Evolutionary conservation across 805 yeast species (phyloP).

Genomic region (Barnettozyma populi): DNA sequence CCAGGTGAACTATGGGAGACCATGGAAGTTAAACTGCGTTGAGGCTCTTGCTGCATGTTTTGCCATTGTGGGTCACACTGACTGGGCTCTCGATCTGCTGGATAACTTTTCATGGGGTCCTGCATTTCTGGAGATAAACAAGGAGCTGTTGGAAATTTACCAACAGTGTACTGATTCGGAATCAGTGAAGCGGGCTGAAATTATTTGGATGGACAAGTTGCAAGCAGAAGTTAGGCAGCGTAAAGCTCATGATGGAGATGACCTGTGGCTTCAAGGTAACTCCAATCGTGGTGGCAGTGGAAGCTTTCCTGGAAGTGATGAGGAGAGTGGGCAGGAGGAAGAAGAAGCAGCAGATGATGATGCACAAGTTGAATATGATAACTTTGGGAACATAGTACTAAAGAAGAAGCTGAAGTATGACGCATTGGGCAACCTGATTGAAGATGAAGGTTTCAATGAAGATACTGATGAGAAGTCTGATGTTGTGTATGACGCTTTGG

Average conservation of each 20-base stretch:
- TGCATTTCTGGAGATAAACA: constrained; percentile 77
- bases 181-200: constrained; percentile 67
- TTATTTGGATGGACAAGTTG: constrained; percentile 61
- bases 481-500: background rate
- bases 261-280: constrained; percentile 76
- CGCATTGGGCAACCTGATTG: constrained; percentile 22
- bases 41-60: constrained; percentile 97
- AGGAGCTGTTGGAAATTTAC: constrained; percentile 69
- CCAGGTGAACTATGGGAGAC: constrained; percentile 94
- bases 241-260: constrained; percentile 49
- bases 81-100: constrained; percentile 79
- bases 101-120: constrained; percentile 90
- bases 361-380: constrained; percentile 19
- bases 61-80: constrained; percentile 85
- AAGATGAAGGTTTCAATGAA: constrained; percentile 6
- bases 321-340: constrained; percentile 19
- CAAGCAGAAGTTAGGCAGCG: constrained; percentile 64
- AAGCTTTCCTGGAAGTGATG: constrained; percentile 13
- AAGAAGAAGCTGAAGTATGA: constrained; percentile 5
- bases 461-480: constrained; percentile 10
- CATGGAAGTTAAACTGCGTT: constrained; percentile 94
- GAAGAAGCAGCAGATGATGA: too few species aligned
- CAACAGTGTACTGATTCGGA: constrained; percentile 76
- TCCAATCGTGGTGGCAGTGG: constrained; percentile 46
- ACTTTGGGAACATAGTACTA: constrained; percentile 6